Conservation (phyloP, 202 grass and related monocot genomes). For the Alloteropsis angusta region DNA sequence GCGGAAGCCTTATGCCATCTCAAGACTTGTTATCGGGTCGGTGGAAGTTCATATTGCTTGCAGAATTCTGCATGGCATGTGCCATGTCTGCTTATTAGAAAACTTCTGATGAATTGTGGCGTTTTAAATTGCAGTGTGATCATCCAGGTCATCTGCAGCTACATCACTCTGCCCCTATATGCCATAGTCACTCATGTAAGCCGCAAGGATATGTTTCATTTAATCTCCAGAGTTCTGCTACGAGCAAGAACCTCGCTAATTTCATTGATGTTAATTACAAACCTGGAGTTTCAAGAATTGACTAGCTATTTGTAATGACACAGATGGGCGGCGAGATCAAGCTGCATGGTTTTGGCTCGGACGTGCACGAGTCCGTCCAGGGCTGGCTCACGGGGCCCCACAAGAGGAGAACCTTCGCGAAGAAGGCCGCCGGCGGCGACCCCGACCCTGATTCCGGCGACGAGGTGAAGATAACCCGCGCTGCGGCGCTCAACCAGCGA, state of each 20-base stretch:
- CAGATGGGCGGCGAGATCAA: constrained; percentile 77
- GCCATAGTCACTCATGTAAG: constrained; percentile 74
- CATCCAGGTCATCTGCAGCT: constrained; percentile 80
- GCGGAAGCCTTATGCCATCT: constrained; percentile 51
- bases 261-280: not conserved
- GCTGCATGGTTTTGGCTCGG: constrained; percentile 23
- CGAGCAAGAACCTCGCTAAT: not conserved
- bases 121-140: constrained; percentile 49
- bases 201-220: not conserved
- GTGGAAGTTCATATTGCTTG: constrained; percentile 5
- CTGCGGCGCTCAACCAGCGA: not conserved
- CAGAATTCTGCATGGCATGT: not conserved
- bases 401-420: not conserved
- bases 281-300: not conserved
- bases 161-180: constrained; percentile 84
- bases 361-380: not conserved
- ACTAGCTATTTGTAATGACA: not conserved
- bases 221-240: not conserved
- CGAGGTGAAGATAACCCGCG: not conserved
- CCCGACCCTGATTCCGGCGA: not conserved
- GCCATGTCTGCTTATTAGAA: not conserved
- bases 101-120: not conserved
- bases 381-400: not conserved
- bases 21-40: constrained; percentile 78
- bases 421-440: not conserved